Conservation (phyloP, 2,329 filamentous ascomycete species). For the Pseudocercospora crystallina region DNA sequence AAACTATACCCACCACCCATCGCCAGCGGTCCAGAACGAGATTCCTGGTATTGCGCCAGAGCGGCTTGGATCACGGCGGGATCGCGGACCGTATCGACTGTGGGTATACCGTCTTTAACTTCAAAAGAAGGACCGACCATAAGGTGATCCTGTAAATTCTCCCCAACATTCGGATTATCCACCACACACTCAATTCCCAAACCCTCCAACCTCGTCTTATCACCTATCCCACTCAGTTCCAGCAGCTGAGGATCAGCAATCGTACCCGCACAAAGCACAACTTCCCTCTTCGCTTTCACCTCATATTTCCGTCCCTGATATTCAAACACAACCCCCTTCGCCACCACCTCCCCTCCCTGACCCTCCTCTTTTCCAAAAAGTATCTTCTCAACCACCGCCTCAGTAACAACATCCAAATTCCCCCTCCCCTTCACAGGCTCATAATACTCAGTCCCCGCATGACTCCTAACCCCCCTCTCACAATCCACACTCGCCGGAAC, state of each 20-base stretch:
- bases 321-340: conserved; percentile 38
- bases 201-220: conserved; percentile 6
- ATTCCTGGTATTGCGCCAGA: conserved; percentile 4
- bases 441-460: conserved; percentile 24
- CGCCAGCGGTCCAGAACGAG: conserved; percentile 7
- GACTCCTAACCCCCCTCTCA: conserved; percentile 19
- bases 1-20: neutral
- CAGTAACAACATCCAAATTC: conserved; percentile 34
- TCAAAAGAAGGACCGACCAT: conserved; percentile 24
- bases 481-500: conserved; percentile 10
- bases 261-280: conserved; percentile 51
- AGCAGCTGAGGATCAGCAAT: conserved; percentile 40
- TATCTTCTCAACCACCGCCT: conserved; percentile 50
- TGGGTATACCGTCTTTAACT: conserved; percentile 21
- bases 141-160: conserved; percentile 20
- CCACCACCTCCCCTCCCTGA: neutral
- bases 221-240: conserved; percentile 42
- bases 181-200: conserved; percentile 20
- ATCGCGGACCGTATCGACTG: conserved; percentile 7
- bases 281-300: conserved; percentile 41
- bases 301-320: conserved; percentile 21
- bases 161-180: conserved; percentile 25
- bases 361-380: conserved; percentile 30
- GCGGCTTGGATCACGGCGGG: conserved; percentile 1
- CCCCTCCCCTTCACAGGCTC: conserved; percentile 26